phyloP scores from a whole-genome alignment of 2,329 filamentous ascomycete species.

The Hymenoscyphus albidus region DNA sequence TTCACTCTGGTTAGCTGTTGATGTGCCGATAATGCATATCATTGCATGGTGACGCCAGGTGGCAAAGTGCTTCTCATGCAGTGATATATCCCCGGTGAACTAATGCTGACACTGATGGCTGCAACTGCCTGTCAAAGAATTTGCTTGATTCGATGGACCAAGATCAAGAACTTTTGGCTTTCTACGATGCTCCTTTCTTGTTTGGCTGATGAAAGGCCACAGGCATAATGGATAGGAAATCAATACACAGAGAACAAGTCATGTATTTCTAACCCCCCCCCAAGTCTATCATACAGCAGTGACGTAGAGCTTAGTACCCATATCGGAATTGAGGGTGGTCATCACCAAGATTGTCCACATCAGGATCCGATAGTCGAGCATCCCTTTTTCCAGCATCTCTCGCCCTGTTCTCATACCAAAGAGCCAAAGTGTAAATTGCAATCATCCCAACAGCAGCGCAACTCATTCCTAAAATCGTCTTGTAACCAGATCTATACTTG shows the following conservation, averaged over 20 bases:
- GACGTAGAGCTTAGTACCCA: slow-evolving; percentile 1
- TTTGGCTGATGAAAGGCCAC: too few relatives aligned
- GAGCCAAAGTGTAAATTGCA: slow-evolving; percentile 36
- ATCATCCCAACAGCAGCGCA: slow-evolving; percentile 12
- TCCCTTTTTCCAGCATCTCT: slow-evolving; percentile 46
- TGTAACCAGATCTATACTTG: slow-evolving; percentile 5
- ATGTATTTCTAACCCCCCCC: background rate
- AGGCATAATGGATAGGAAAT: too few relatives aligned
- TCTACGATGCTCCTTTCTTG: background rate
- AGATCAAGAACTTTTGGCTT: background rate
- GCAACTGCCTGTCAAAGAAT: background rate
- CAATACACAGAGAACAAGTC: background rate
- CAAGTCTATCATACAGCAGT: background rate
- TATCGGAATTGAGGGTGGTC: slow-evolving; percentile 11
- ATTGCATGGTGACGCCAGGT: background rate
- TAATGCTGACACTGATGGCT: background rate
- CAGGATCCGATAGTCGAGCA: slow-evolving; percentile 35
- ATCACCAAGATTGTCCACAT: slow-evolving; percentile 12
- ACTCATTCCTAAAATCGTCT: slow-evolving; percentile 10
- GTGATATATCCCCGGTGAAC: background rate
- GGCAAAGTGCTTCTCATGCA: background rate
- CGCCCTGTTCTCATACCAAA: slow-evolving; percentile 44
- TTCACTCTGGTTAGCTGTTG: background rate
- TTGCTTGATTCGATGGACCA: background rate
- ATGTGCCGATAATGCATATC: background rate